A percentile compares a stretch with the other conserved stretches of the same genome.
Conservation (phyloP, 75 land plant species). For the Sequoia sempervirens region DNA sequence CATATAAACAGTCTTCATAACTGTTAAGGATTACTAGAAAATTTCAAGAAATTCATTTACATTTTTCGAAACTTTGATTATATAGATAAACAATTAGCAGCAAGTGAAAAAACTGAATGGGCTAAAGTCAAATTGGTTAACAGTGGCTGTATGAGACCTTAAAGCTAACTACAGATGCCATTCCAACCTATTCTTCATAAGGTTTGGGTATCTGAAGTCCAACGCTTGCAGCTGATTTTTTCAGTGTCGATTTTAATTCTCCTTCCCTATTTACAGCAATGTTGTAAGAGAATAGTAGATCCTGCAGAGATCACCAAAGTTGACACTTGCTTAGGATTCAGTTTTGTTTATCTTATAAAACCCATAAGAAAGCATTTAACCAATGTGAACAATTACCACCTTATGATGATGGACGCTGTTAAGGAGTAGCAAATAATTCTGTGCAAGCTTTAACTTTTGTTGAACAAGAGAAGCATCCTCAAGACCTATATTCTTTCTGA, state of each 20-base stretch:
- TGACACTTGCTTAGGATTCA: not conserved
- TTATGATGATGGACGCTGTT: constrained; percentile 81
- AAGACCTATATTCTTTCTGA: constrained; percentile 30
- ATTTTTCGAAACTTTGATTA: not conserved
- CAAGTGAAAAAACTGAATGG: not conserved
- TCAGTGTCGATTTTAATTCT: constrained; percentile 62
- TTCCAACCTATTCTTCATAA: not conserved
- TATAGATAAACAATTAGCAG: not conserved
- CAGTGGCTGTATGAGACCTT: not conserved
- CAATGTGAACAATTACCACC: constrained; percentile 21
- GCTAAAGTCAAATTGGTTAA: not conserved
- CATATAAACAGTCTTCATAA: too few species aligned
- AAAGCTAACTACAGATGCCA: not conserved
- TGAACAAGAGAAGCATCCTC: constrained; percentile 20
- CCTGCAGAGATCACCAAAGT: constrained; percentile 27
- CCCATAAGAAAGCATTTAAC: not conserved
- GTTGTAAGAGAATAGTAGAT: constrained; percentile 76
- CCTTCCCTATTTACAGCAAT: constrained; percentile 84
- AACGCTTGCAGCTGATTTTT: constrained; percentile 86
- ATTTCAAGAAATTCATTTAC: not conserved
- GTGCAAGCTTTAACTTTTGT: constrained; percentile 52
- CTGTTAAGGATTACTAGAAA: not conserved
- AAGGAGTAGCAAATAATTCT: constrained; percentile 57
- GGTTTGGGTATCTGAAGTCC: constrained; percentile 79
- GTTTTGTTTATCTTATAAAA: not conserved